Percentiles rank a stretch among this genome's conserved stretches.
Evolutionary conservation across 371 early-diverging fungal species (phyloP).

Genomic region (Zopfochytrium polystomum): DNA sequence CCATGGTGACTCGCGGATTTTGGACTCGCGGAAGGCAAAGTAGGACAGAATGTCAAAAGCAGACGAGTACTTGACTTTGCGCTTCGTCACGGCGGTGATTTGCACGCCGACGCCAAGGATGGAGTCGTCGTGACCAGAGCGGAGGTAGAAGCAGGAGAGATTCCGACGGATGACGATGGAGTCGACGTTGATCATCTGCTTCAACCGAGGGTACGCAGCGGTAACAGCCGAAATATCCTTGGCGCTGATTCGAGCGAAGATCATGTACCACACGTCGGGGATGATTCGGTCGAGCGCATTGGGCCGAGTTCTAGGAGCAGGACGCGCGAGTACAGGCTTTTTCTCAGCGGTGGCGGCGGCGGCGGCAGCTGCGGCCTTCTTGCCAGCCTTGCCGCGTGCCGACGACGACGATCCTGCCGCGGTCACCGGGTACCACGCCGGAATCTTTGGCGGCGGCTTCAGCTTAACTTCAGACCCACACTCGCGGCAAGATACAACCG

Average conservation of each 20-base stretch:
- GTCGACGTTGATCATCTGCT: not conserved
- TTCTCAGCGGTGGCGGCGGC: not conserved
- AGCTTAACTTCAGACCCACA: not conserved
- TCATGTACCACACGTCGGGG: not conserved
- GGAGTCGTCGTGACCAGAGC: not conserved
- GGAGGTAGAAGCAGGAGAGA: not conserved
- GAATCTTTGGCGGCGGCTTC: not conserved
- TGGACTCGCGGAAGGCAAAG: constrained; percentile 11
- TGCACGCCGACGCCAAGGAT: not conserved
- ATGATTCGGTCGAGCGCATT: not conserved
- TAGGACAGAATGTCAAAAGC: constrained; percentile 20
- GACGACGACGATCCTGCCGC: not conserved
- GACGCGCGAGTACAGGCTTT: not conserved
- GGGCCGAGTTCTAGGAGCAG: not conserved
- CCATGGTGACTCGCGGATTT: constrained; percentile 11
- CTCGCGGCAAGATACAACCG: not conserved
- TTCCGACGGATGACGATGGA: not conserved
- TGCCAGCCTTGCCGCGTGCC: not conserved
- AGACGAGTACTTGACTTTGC: not conserved
- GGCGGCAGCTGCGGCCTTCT: not conserved
- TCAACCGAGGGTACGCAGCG: not conserved
- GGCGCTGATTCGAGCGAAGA: not conserved
- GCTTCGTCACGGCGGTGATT: not conserved
- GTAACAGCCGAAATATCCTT: not conserved
- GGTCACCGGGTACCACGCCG: not conserved